Evolutionary conservation across 2,329 filamentous ascomycete species (phyloP).

Genomic region (Dactylella cylindrospora): DNA sequence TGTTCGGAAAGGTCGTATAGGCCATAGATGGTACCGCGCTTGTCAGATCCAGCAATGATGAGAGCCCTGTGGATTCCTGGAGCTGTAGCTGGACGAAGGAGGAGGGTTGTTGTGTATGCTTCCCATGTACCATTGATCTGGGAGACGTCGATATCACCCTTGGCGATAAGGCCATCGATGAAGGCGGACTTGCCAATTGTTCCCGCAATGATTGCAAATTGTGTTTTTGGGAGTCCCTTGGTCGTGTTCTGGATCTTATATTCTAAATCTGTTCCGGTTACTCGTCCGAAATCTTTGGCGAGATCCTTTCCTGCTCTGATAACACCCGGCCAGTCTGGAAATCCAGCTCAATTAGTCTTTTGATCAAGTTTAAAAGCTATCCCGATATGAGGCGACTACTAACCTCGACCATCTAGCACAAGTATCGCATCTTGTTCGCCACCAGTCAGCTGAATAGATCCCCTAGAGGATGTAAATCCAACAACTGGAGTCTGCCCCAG

Average conservation of each 20-base stretch:
- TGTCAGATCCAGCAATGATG: slow-evolving; percentile 69
- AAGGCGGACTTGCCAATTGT: slow-evolving; percentile 66
- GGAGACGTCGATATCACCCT: slow-evolving; percentile 61
- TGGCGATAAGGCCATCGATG: slow-evolving; percentile 62
- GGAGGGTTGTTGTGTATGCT: slow-evolving; percentile 63
- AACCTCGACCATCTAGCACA: slow-evolving; percentile 40
- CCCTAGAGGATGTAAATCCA: slow-evolving; percentile 26
- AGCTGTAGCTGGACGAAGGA: slow-evolving; percentile 59
- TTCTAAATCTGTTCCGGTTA: slow-evolving; percentile 58
- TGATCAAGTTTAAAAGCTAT: too few species aligned
- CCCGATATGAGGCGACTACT: not conserved
- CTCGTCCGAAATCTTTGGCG: slow-evolving; percentile 68
- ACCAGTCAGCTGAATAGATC: slow-evolving; percentile 35
- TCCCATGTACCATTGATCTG: slow-evolving; percentile 68
- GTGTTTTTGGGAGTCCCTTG: slow-evolving; percentile 52
- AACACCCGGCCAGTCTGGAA: slow-evolving; percentile 57
- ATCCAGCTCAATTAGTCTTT: not conserved
- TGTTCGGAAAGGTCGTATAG: slow-evolving; percentile 72
- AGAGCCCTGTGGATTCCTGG: slow-evolving; percentile 61
- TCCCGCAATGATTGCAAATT: slow-evolving; percentile 64
- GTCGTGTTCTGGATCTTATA: slow-evolving; percentile 38
- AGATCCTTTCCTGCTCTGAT: slow-evolving; percentile 68
- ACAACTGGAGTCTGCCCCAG: slow-evolving; percentile 37
- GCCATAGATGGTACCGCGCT: slow-evolving; percentile 68
- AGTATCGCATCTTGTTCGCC: slow-evolving; percentile 31